Evolutionary conservation across 2,329 filamentous ascomycete genomes (phyloP).

Genomic region (Pseudogymnoascus sp.): DNA sequence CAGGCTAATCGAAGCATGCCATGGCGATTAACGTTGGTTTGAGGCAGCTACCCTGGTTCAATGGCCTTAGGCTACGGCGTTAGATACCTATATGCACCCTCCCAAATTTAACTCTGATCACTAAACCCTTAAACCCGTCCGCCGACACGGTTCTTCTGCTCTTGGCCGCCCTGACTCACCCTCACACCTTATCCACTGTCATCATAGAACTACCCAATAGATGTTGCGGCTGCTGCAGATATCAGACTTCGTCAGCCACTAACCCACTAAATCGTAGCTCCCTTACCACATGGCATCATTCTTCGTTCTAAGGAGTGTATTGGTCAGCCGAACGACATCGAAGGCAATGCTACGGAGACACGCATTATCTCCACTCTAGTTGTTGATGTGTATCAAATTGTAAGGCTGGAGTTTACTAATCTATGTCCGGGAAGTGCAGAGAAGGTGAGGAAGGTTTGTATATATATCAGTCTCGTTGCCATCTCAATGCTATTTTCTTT

Average conservation of each 20-base stretch:
- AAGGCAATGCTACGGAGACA: not conserved
- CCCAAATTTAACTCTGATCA: not conserved
- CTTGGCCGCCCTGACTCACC: not conserved
- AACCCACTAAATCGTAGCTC: not conserved
- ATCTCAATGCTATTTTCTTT: not conserved
- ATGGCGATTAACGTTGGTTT: not conserved
- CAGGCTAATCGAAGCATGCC: not conserved
- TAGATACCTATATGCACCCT: not conserved
- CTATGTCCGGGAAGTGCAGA: not conserved
- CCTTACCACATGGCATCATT: not conserved
- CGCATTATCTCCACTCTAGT: not conserved
- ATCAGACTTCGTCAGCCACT: not conserved
- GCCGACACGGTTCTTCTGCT: not conserved
- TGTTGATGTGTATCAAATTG: not conserved
- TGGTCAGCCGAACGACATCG: slow-evolving; percentile 3
- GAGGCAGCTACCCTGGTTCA: not conserved
- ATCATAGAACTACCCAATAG: not conserved
- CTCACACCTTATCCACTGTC: not conserved
- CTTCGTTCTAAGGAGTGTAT: not conserved
- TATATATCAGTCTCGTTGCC: not conserved
- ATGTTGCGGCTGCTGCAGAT: not conserved
- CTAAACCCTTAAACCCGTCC: not conserved
- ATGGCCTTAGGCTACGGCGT: not conserved
- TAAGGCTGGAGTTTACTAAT: not conserved
- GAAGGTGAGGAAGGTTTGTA: not conserved